Percentiles rank a stretch among this genome's conserved stretches.
phyloP scores from a whole-genome alignment of 192 early-diverging fungal species.

The Diversispora epigaea region DNA sequence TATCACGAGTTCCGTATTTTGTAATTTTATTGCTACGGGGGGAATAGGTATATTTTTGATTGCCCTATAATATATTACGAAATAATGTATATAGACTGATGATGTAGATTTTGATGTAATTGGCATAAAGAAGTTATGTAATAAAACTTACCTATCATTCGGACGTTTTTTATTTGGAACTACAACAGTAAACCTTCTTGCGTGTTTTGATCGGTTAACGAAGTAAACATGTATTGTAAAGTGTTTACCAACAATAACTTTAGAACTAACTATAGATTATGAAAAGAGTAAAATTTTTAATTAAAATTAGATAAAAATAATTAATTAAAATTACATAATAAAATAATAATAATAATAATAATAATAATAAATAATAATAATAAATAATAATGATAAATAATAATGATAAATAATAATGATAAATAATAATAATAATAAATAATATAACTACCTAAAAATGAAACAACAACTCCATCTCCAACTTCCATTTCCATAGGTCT shows the following conservation, averaged over 20 bases:
- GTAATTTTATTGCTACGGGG: conserved; percentile 39
- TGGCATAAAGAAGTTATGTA: not conserved
- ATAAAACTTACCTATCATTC: conserved; percentile 32
- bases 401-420: no score
- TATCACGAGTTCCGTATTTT: not conserved
- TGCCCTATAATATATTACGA: conserved; percentile 12
- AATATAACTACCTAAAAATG: conserved; percentile 60
- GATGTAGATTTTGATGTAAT: no score
- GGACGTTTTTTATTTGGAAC: conserved; percentile 58
- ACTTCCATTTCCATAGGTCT: conserved; percentile 47
- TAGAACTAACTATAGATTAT: conserved; percentile 34
- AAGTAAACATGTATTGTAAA: conserved; percentile 59
- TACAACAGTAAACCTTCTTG: conserved; percentile 53
- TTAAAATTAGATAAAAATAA: not conserved
- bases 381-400: no score
- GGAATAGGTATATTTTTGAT: conserved; percentile 41
- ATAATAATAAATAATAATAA: not conserved
- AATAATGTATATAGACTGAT: not conserved
- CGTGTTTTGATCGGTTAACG: conserved; percentile 58
- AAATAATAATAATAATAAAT: not conserved
- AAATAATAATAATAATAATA: not conserved
- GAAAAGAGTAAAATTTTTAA: not conserved
- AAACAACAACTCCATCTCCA: conserved; percentile 57
- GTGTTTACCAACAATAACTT: conserved; percentile 50
- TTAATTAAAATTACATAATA: not conserved